Evolutionary conservation across 2,329 filamentous ascomycete species (phyloP).

Genomic region (Colletotrichum plurivorum): DNA sequence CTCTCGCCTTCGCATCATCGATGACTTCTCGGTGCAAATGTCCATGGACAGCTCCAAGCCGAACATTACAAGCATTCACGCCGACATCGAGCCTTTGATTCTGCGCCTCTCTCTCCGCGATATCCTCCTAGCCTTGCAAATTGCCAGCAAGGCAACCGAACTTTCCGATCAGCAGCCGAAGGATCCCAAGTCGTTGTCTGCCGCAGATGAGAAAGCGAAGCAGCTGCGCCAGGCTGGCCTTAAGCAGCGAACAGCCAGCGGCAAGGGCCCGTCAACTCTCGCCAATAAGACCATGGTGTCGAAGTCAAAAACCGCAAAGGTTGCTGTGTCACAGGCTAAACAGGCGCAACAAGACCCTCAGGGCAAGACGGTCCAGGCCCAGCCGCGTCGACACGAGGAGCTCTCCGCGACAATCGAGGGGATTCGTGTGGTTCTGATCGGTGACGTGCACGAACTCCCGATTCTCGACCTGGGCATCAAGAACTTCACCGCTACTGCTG

Average conservation of each 20-base stretch:
- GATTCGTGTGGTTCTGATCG: conserved; percentile 92
- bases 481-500: conserved; percentile 85
- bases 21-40: conserved; percentile 94
- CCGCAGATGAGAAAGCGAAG: conserved; percentile 69
- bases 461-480: conserved; percentile 95
- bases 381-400: conserved; percentile 73
- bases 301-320: conserved; percentile 50
- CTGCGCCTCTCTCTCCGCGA: conserved; percentile 92
- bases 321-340: conserved; percentile 48
- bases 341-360: conserved; percentile 29
- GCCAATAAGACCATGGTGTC: conserved; percentile 56
- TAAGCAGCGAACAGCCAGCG: conserved; percentile 71
- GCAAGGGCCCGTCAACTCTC: conserved; percentile 67
- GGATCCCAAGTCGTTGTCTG: conserved; percentile 47
- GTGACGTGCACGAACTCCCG: conserved; percentile 94
- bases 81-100: conserved; percentile 92
- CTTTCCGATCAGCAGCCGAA: conserved; percentile 78
- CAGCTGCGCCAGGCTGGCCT: conserved; percentile 65
- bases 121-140: conserved; percentile 93
- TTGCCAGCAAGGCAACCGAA: conserved; percentile 90
- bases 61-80: conserved; percentile 82
- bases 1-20: conserved; percentile 89
- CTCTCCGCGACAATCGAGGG: conserved; percentile 90
- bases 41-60: conserved; percentile 81
- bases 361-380: conserved; percentile 30